Evolutionary conservation across 2,329 filamentous ascomycete species (phyloP), one percentile per base, ranked within the genome.

Genomic region (Pseudogymnoascus sp.): DNA sequence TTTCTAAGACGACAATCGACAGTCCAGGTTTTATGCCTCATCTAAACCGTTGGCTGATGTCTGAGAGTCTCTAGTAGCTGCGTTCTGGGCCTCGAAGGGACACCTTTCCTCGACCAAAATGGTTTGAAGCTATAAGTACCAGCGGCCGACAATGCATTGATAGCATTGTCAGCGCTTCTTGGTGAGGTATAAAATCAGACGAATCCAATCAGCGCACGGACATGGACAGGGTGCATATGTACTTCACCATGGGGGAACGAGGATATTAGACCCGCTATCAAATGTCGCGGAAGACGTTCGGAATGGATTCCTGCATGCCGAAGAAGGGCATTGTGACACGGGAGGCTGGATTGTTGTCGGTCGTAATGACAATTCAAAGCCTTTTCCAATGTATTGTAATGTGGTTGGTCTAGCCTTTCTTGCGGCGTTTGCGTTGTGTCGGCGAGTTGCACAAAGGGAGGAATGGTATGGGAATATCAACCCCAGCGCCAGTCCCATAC

Each of bases 111-210:
- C 50, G 26, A 56, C 50, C 50, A 56, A 6, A 56, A 21, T 56
- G 50, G 50, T 56, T 56, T 56, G 29, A 56, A 56, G 50, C 50
- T 56, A 56, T 56, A 56, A 56, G 21, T 56, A 56, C 33, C 33
- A 29, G 50, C 29, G 29, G 26, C 16, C 29, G 19, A 33, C 50
- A 56, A 56, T 56, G 50, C 50, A 56, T 56, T 56, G 29, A 56
- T 56, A 56, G 50, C 50, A 56, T 56, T 33, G 29, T 21, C 29
- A 56, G 50, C 50, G 50, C 29, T 33, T 56, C 50, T 33, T 56
- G 50, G 50, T 56, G 50, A 56, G 50, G 50, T 56, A 33, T 56
- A 56, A 56, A 56, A 56, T 56, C 50, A 56, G 50, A 56, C 50
- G 50, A 56, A 56, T 56, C 50, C 50, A 56, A 33, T 56, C 50